Conservation (phyloP, 345 rosid genomes). For the Boechera retrofracta region DNA sequence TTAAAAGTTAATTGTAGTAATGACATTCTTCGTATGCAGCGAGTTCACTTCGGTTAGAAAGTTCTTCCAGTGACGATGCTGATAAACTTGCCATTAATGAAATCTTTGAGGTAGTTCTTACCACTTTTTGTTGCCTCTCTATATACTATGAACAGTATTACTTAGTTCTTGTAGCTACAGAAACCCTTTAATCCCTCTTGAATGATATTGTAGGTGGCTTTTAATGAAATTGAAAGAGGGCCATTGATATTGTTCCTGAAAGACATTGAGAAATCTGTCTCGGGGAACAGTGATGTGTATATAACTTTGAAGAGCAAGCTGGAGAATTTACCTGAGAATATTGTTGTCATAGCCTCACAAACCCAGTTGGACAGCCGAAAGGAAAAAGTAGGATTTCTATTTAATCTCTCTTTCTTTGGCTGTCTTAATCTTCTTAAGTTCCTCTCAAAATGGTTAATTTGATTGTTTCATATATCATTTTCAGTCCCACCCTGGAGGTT, state of each 20-base stretch:
- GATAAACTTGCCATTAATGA: conserved; percentile 80
- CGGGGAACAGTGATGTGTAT: conserved; percentile 70
- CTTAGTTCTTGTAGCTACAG: conserved; percentile 13
- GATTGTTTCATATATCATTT: conserved; percentile 12
- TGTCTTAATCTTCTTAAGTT: not conserved
- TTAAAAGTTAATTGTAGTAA: conserved; percentile 21
- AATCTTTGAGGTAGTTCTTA: conserved; percentile 75
- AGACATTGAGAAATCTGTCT: conserved; percentile 84
- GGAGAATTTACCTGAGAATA: conserved; percentile 71
- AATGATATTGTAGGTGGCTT: conserved; percentile 60
- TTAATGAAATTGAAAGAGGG: conserved; percentile 64
- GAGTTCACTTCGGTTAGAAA: conserved; percentile 79
- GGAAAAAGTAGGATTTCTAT: conserved; percentile 66
- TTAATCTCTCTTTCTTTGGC: conserved; percentile 7
- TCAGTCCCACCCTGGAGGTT: conserved; percentile 92
- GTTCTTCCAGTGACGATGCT: conserved; percentile 69
- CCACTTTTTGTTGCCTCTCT: conserved; percentile 23
- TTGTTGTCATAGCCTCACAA: conserved; percentile 88
- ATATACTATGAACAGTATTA: conserved; percentile 2
- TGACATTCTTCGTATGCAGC: conserved; percentile 53
- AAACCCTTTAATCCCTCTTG: conserved; percentile 8
- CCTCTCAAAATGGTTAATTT: conserved; percentile 10
- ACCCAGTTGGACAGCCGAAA: conserved; percentile 86
- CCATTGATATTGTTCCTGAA: conserved; percentile 82
- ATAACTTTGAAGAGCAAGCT: conserved; percentile 68